These are phyloP conservation scores for Rhododendron molle DNA, from an alignment of 148 eudicot genomes.

Conservation along the genomic window DNA sequence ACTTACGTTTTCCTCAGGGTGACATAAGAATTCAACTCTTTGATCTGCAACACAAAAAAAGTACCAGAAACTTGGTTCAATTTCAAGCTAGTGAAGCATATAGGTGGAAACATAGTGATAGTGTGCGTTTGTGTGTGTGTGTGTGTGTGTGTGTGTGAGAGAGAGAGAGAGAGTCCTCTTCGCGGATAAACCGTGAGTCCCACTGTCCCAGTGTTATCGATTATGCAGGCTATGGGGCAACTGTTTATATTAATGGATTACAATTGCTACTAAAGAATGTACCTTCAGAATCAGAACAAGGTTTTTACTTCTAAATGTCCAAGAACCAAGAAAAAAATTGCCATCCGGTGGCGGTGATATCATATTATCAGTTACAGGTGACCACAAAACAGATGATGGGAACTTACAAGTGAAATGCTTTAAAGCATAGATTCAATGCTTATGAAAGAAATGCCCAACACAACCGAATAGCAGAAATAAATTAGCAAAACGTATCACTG, in stretches of 20 bases:
- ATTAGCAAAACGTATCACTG: too few species aligned
- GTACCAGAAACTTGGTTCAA: conserved; percentile 3
- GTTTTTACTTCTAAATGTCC: not conserved
- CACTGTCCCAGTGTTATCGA: not conserved
- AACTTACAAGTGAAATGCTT: not conserved
- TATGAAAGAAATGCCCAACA: not conserved
- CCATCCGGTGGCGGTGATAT: too few species aligned
- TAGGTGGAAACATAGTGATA: not conserved
- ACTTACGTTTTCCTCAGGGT: conserved; percentile 90
- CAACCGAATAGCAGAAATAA: not conserved
- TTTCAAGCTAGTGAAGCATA: not conserved
- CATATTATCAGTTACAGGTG: not conserved
- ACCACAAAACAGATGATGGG: not conserved
- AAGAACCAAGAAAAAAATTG: not conserved
- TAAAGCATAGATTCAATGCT: not conserved
- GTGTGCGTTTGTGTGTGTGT: not conserved
- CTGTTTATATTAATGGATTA: not conserved
- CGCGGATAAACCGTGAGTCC: not conserved
- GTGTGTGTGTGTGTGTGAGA: not conserved
- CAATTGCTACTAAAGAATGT: not conserved
- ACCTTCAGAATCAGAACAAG: not conserved
- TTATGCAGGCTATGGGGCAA: not conserved
- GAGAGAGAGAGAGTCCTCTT: conserved; percentile 1
- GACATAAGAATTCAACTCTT: conserved; percentile 86
- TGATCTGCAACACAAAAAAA: conserved; percentile 51